Evolutionary conservation across 2,329 filamentous ascomycete genomes (phyloP), one percentile per base, ranked within the genome.

Genomic region (Achaetomium macrosporum): DNA sequence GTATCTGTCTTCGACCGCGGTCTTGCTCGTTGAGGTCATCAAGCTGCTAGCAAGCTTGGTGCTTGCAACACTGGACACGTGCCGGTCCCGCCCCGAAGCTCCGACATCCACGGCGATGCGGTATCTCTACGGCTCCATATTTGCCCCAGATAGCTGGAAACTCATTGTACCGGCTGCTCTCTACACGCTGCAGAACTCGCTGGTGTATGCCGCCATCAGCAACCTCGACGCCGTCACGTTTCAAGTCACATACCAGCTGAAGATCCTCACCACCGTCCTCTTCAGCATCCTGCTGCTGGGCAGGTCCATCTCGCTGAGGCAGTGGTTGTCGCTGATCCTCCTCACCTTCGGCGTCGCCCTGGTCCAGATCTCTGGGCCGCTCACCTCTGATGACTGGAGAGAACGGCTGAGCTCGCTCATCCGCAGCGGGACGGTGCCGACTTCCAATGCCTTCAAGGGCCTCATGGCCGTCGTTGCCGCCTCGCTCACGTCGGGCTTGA

Each of bases 1-100:
- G 63, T 87, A 85, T 65, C 78, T 81, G 57, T 78, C 82, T 16
- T 87, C 82, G 16, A 88, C 83, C 15, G 83, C 83, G 30, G 81
- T 86, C 29, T 81, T 87, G 63, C 70, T 87, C 49, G 84, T 82
- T 64, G 85, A 87, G 68, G 73, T 84, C 47, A 72, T 84, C 57
- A 87, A 87, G 64, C 74, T 86, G 47, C 73, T 74, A 20, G 74
- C 85, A 54, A 85, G 79, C 63, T 70, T 85, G 43, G 79, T 76
- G 16, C 76, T 86, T 65, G 81, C 82, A 6, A 71, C 84, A 12
- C 81, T 83, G 67, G 82, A 85, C 47, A 54, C 59, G 11, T 51
- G 49, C 45, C 37, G 42, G 9, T 55, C 56, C 9, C 45, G 56
- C 16, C 58, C 56, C 13, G 17, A 25, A 6, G 39, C 37, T 11